Conservation (phyloP, 2,329 filamentous ascomycete species). For the Tetracladium maxilliforme region DNA sequence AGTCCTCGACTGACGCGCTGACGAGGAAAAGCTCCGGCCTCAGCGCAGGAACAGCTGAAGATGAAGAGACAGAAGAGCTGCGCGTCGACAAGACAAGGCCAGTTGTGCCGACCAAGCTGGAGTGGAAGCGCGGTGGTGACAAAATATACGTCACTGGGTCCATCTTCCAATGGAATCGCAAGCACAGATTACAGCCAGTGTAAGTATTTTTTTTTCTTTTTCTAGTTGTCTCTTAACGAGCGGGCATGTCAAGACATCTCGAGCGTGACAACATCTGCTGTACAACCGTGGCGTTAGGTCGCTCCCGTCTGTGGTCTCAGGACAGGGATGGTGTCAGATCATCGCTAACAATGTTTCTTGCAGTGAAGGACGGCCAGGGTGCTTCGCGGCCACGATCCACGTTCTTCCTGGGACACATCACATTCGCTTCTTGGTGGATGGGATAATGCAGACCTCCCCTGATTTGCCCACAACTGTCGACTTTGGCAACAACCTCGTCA, state of each 20-base stretch:
- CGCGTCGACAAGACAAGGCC: conserved; percentile 60
- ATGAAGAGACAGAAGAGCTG: conserved; percentile 67
- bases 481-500: conserved; percentile 94
- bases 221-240: neutral
- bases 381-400: conserved; percentile 64
- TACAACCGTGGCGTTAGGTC: too few relatives aligned
- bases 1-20: too few relatives aligned
- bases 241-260: neutral
- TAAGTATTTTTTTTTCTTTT: conserved; percentile 28
- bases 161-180: conserved; percentile 94
- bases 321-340: neutral
- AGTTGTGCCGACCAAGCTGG: conserved; percentile 69
- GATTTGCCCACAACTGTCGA: conserved; percentile 89
- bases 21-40: conserved; percentile 41
- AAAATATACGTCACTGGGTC: conserved; percentile 95
- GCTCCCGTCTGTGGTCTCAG: neutral
- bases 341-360: neutral
- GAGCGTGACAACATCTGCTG: too few relatives aligned
- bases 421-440: conserved; percentile 89
- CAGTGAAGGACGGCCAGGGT: conserved; percentile 32
- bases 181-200: conserved; percentile 76
- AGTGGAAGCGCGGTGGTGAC: conserved; percentile 73
- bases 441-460: conserved; percentile 79
- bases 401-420: conserved; percentile 91
- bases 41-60: conserved; percentile 54